Percentiles rank a stretch among this genome's conserved stretches.
Conservation (phyloP, 208 protist species). For the Leishmania martiniquensis region DNA sequence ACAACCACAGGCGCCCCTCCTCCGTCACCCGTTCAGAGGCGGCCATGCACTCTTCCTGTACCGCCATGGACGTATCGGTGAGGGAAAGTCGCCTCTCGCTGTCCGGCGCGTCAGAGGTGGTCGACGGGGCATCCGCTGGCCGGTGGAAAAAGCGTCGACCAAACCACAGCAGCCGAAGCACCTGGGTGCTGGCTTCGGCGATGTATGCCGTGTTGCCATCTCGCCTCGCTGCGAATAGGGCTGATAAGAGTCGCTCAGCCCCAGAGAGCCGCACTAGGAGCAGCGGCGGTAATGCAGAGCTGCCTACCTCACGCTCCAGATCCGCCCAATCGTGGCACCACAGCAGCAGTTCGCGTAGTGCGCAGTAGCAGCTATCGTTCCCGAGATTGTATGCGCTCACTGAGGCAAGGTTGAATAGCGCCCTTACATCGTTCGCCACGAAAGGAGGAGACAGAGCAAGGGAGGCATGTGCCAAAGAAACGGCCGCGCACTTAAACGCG, state of each 20-base stretch:
- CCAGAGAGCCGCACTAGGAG: slow-evolving; percentile 3
- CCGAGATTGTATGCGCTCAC: neutral
- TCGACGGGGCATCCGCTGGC: too few relatives aligned
- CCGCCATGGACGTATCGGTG: neutral
- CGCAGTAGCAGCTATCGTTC: neutral
- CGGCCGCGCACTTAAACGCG: neutral
- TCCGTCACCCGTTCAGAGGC: slow-evolving; percentile 12
- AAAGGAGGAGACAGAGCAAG: slow-evolving; percentile 9
- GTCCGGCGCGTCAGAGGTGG: neutral
- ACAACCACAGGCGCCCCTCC: slow-evolving; percentile 18
- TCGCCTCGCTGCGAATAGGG: neutral
- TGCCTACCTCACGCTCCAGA: neutral
- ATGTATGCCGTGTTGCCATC: neutral
- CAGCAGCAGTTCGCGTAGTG: slow-evolving; percentile 3
- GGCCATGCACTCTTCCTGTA: slow-evolving; percentile 21
- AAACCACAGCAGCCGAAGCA: slow-evolving; percentile 4
- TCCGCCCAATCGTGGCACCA: neutral
- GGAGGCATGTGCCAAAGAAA: neutral
- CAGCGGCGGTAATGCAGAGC: neutral
- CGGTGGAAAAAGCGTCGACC: slow-evolving; percentile 14
- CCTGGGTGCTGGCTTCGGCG: neutral
- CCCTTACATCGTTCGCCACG: neutral
- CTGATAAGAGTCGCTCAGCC: neutral
- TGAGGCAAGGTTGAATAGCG: neutral
- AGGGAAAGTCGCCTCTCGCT: neutral